phyloP scores from a whole-genome alignment of 305 asterid species.

The Nicotiana rustica region DNA sequence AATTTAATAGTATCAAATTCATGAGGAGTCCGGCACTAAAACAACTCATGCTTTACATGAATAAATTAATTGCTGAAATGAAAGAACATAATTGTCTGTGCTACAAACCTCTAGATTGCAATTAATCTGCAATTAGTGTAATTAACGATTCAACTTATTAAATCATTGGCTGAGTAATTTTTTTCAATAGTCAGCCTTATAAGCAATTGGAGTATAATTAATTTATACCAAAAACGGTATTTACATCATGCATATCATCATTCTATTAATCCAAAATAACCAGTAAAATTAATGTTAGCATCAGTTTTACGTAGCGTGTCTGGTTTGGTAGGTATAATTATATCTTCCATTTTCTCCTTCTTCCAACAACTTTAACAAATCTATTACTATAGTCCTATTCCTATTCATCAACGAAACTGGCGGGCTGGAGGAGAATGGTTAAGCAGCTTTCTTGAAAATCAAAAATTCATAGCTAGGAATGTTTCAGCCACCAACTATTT shows the following conservation, averaged over 20 bases:
- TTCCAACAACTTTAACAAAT: background rate
- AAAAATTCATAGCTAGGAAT: background rate
- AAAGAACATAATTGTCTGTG: background rate
- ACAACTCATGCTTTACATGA: background rate
- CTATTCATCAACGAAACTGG: background rate
- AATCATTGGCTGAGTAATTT: background rate
- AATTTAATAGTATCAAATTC: too few relatives aligned
- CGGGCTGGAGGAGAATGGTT: constrained; percentile 34
- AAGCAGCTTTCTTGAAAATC: constrained; percentile 35
- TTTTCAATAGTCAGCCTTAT: background rate
- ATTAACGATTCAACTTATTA: too few relatives aligned
- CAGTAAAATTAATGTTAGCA: background rate
- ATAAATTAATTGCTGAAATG: too few relatives aligned
- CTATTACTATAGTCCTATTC: background rate
- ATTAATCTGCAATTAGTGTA: background rate
- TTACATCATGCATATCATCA: constrained; percentile 15
- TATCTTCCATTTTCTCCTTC: background rate
- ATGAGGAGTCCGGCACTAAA: too few relatives aligned
- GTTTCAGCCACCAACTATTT: constrained; percentile 2
- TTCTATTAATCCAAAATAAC: background rate
- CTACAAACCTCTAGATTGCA: background rate
- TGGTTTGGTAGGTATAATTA: background rate
- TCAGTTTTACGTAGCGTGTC: background rate
- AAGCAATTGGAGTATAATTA: background rate
- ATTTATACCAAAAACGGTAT: background rate